Base-by-base conservation (phyloP, 176 grass and related monocot genomes). In the Zizania latifolia region DNA sequence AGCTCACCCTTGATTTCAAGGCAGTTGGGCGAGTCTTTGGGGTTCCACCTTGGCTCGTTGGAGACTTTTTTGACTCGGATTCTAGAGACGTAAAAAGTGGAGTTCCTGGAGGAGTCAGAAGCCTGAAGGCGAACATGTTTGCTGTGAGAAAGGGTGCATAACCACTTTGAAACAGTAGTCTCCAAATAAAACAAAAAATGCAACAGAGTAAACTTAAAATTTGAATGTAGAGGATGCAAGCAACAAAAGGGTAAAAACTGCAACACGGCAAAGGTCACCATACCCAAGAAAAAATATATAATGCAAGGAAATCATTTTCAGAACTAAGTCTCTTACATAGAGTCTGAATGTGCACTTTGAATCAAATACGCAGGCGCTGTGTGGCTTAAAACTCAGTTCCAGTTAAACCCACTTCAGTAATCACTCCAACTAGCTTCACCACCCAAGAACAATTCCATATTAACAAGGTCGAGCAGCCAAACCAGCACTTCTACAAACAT, bases 71-170 rank as follows among this genome's bases (percentile, higher is more conserved):
- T 2, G 82, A 91, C 29, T 87, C 74, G 37, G 75, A 68, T 55
- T 98, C 94, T 81, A 94, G 40, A 80, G 86, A 90, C 55, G 91
- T 86, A 85, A 94, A 92, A 48, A 94, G 75, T 50, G 94, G 91
- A 72, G 94, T 98, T 55, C 94, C 94, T 45, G 94, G 94, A 22
- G 94, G 94, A 34, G 94, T 98, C 57, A 98, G 81, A 87, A 98
- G 86, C 94, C 94, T 98, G 89, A 67, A 86, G 81, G 45, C 65
- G 32, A 83, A 86, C 15, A 56, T 23, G 76, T 32, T 86, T 36
- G 29, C 21, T 66, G 63, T 89, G n/a, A 80, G 72, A 68, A 69
- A 64, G 21, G 54, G 57, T 70, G 62, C 5, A 78, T 54, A 74
- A 56, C 23, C 23, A 78, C 28, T 39, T 44, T 2, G 1, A 31